Evolutionary conservation across 116 monocot species (phyloP).

Genomic region (Cymodocea nodosa): DNA sequence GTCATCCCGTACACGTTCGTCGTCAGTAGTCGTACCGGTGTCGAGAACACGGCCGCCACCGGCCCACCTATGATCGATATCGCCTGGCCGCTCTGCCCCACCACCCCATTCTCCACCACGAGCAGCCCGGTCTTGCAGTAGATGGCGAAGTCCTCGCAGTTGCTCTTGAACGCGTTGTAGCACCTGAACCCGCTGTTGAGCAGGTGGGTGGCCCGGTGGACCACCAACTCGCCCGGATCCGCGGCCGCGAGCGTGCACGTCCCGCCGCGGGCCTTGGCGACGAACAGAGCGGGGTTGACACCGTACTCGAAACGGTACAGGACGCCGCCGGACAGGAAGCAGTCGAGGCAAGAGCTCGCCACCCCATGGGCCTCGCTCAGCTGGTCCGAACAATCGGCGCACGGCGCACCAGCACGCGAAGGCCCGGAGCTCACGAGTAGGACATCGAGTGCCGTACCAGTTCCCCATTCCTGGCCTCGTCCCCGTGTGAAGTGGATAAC

Average conservation of each 20-base stretch:
- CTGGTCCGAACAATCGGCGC: slow-evolving; percentile 20
- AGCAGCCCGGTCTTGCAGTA: slow-evolving; percentile 84
- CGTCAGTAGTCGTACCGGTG: slow-evolving; percentile 49
- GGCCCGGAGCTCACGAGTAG: slow-evolving; percentile 48
- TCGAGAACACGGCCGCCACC: slow-evolving; percentile 53
- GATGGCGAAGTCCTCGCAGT: slow-evolving; percentile 89
- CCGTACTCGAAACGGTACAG: slow-evolving; percentile 74
- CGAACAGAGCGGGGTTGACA: slow-evolving; percentile 51
- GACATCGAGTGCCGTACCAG: slow-evolving; percentile 50
- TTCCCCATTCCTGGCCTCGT: slow-evolving; percentile 60
- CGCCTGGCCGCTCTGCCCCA: slow-evolving; percentile 80
- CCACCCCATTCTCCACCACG: slow-evolving; percentile 46
- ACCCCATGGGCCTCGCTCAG: slow-evolving; percentile 34
- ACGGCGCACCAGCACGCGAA: slow-evolving; percentile 8
- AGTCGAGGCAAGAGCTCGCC: slow-evolving; percentile 55
- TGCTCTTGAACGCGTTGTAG: slow-evolving; percentile 72
- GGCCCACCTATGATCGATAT: slow-evolving; percentile 74
- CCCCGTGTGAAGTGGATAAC: slow-evolving; percentile 82
- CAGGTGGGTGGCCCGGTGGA: slow-evolving; percentile 43
- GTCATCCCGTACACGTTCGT: slow-evolving; percentile 73
- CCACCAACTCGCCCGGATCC: slow-evolving; percentile 31
- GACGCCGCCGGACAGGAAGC: slow-evolving; percentile 60
- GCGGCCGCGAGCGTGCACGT: slow-evolving; percentile 64
- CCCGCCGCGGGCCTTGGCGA: slow-evolving; percentile 82
- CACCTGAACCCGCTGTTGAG: slow-evolving; percentile 63